A percentile compares a stretch with the other conserved stretches of the same genome.
Evolutionary conservation across 305 asterid species (phyloP).

Genomic region (Ajuga reptans): DNA sequence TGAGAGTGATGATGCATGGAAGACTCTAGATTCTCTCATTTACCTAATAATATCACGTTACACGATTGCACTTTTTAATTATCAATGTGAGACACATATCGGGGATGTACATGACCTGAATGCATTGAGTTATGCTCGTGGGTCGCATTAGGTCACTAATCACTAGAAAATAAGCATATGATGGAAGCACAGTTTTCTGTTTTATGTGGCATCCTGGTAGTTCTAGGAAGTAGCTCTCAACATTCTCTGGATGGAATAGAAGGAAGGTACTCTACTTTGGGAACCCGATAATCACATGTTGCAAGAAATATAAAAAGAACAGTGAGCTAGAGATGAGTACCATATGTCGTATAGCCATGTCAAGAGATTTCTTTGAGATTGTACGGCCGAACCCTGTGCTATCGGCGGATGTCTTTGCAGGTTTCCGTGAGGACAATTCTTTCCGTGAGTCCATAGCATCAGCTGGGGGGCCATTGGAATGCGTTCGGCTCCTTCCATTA

Average conservation of each 20-base stretch:
- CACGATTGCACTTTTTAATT: neutral
- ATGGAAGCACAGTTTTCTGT: neutral
- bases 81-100: neutral
- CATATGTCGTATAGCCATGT: conserved; percentile 90
- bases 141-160: neutral
- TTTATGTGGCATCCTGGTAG: neutral
- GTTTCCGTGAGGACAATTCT: conserved; percentile 56
- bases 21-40: neutral
- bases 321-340: conserved; percentile 35
- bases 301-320: conserved; percentile 1
- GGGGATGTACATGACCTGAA: neutral
- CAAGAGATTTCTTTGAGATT: conserved; percentile 85
- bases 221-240: neutral
- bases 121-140: neutral
- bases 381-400: conserved; percentile 79
- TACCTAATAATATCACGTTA: neutral
- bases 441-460: conserved; percentile 53
- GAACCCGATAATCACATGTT: neutral
- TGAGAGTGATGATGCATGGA: conserved; percentile 13
- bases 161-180: neutral
- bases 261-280: neutral
- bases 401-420: conserved; percentile 66
- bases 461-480: conserved; percentile 42
- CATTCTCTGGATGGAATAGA: neutral
- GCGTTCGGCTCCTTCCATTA: conserved; percentile 52